Evolutionary conservation across 2,329 filamentous ascomycete species (phyloP), one percentile per base, ranked within the genome.

Genomic region (Pestalotiopsis sp.): DNA sequence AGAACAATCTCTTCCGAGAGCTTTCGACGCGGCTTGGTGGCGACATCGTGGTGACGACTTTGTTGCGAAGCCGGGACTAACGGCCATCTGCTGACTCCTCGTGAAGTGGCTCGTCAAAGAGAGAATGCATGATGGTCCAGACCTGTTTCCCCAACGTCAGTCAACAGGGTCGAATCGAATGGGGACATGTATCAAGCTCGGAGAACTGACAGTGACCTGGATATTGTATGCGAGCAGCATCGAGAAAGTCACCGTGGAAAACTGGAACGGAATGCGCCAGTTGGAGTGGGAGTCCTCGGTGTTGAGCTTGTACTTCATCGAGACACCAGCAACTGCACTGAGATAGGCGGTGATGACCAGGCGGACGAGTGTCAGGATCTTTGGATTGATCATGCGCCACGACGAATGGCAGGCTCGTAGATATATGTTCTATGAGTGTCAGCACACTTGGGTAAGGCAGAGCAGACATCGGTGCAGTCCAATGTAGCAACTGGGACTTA

Each of bases 41-140:
- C 2, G 85, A 86, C 74, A 87, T 79, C 71, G 76, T 72, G 3
- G 75, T 78, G 68, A 85, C 72, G 65, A 84, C 70, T 45, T 71
- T 76, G 25, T 78, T 72, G 81, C 82, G 72, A 78, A 76, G 9
- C 75, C 74, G 41, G 75, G 80, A 70, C 77, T 79, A 72, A 17
- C 71, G 67, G 17, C 72, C 71, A 6, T 76, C 72, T 56, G 71
- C 67, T 2, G 72, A 67, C 41, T 78, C 73, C 0, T 81, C 76
- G 20, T 84, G 80, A 9, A 78, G 72, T 11, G 70, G 67, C 23
- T 82, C 78, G 0, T 85, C 84, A 65, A 82, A 83, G 73, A 86
- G 83, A 36, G 86, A 78, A 71, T 88, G 86, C 62, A 85, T 85
- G 64, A 83, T 84, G 0, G 84, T 86, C 85, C 85, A 88, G 36